A percentile compares a stretch with the other conserved stretches of the same genome.
Conservation (phyloP, 2,329 filamentous ascomycete genomes). For the Anthostomella pinea region DNA sequence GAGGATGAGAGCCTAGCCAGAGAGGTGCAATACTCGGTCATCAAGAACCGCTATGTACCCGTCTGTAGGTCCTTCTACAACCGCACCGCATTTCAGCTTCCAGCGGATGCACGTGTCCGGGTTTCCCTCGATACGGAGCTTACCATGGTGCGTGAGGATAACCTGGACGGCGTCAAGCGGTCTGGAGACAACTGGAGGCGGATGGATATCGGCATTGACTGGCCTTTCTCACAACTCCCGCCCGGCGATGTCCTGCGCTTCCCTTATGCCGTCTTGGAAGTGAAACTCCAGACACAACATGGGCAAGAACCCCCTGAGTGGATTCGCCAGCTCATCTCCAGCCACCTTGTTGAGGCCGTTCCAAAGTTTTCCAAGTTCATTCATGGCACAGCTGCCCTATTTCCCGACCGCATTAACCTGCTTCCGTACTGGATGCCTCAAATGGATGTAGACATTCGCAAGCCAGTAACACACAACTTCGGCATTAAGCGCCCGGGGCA, state of each 20-base stretch:
- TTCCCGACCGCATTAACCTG: conserved; percentile 82
- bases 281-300: conserved; percentile 94
- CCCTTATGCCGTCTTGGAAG: conserved; percentile 93
- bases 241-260: conserved; percentile 84
- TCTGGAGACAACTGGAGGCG: conserved; percentile 90
- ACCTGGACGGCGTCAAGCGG: conserved; percentile 74
- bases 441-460: conserved; percentile 97
- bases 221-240: conserved; percentile 85
- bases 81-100: conserved; percentile 94
- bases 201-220: conserved; percentile 97
- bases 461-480: conserved; percentile 83
- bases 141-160: conserved; percentile 93
- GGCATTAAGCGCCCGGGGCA: conserved; percentile 80
- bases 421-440: conserved; percentile 97
- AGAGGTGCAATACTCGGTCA: conserved; percentile 89
- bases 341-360: conserved; percentile 95
- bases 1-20: conserved; percentile 85
- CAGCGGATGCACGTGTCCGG: conserved; percentile 90
- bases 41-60: conserved; percentile 82
- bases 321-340: conserved; percentile 90
- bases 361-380: conserved; percentile 99
- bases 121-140: conserved; percentile 96
- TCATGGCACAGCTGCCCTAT: conserved; percentile 84
- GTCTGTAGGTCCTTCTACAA: conserved; percentile 98
- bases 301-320: conserved; percentile 95